Percentiles rank a stretch among this genome's conserved stretches.
phyloP scores from a whole-genome alignment of 2,329 filamentous ascomycete genomes.

The Parastagonospora nodorum region DNA sequence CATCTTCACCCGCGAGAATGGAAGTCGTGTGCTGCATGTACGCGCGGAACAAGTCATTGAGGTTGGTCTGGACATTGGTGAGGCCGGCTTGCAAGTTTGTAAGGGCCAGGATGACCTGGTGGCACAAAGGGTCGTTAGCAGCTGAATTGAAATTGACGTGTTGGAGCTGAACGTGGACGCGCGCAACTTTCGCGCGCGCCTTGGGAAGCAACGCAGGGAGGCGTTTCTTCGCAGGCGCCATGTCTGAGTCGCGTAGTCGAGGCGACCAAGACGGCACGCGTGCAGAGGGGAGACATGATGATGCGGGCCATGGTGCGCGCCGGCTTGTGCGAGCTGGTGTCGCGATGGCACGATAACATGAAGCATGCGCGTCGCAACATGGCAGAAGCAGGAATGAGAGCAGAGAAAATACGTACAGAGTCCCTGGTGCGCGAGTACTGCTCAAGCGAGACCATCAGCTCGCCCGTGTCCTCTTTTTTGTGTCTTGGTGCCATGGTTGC shows the following conservation, averaged over 20 bases:
- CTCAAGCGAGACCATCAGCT: constrained; percentile 64
- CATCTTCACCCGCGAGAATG: constrained; percentile 60
- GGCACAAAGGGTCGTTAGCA: constrained; percentile 2
- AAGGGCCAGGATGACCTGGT: constrained; percentile 75
- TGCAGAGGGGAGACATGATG: constrained; percentile 1
- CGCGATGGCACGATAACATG: constrained; percentile 11
- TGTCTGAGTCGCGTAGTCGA: constrained; percentile 28
- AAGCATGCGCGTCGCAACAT: constrained; percentile 22
- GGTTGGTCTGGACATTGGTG: constrained; percentile 55
- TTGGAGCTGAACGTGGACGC: constrained; percentile 5
- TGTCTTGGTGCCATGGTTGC: constrained; percentile 32
- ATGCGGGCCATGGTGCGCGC: constrained; percentile 7
- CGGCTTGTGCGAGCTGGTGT: constrained; percentile 5
- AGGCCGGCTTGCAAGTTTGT: constrained; percentile 71
- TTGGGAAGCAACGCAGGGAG: constrained; percentile 10
- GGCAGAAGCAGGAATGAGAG: constrained; percentile 7
- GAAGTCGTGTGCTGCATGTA: constrained; percentile 90
- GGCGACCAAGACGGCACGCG: constrained; percentile 21
- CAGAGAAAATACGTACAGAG: constrained; percentile 65
- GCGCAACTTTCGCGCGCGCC: constrained; percentile 2
- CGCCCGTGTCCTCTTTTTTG: constrained; percentile 41
- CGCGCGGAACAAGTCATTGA: constrained; percentile 79
- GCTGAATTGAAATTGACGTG: background rate
- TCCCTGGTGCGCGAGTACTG: constrained; percentile 82
- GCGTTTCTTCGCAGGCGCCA: constrained; percentile 6